Evolutionary conservation across 1,284 basidiomycete genomes (phyloP).

Genomic region (Austropuccinia psidii): DNA sequence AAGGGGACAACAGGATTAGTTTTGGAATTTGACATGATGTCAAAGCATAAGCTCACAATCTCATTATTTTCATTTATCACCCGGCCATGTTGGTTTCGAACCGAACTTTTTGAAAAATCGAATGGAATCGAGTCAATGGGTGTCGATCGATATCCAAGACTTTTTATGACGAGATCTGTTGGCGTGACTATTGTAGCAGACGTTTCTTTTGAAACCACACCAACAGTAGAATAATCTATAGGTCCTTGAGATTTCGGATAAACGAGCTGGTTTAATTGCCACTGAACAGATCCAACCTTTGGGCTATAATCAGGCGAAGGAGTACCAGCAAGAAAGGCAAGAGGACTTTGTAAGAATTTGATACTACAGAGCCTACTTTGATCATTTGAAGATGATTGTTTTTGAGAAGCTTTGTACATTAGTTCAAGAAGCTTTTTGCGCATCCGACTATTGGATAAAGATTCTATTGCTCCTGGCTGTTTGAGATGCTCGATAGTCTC

Average conservation of each 20-base stretch:
- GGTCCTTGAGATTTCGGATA: not conserved
- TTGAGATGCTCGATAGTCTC: conserved; percentile 47
- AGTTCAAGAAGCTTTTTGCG: conserved; percentile 52
- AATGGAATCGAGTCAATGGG: conserved; percentile 47
- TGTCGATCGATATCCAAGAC: conserved; percentile 71
- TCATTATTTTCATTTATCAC: conserved; percentile 45
- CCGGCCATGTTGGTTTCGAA: conserved; percentile 48
- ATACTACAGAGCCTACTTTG: conserved; percentile 28
- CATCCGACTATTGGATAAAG: conserved; percentile 47
- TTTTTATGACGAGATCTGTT: conserved; percentile 76
- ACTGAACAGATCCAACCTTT: not conserved
- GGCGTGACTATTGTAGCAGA: conserved; percentile 51
- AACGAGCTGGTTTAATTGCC: not conserved
- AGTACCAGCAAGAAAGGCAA: not conserved
- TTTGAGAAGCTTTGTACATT: conserved; percentile 46
- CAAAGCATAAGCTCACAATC: conserved; percentile 41
- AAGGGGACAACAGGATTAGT: conserved; percentile 44
- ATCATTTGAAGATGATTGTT: not conserved
- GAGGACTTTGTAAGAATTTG: conserved; percentile 25
- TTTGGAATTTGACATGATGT: conserved; percentile 47
- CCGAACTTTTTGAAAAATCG: conserved; percentile 47
- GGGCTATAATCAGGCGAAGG: not conserved
- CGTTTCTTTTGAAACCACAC: not conserved
- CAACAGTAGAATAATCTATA: not conserved
- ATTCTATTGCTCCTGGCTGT: conserved; percentile 39